Conservation (phyloP, 768 basidiomycete species). For the Pholiota molesta region DNA sequence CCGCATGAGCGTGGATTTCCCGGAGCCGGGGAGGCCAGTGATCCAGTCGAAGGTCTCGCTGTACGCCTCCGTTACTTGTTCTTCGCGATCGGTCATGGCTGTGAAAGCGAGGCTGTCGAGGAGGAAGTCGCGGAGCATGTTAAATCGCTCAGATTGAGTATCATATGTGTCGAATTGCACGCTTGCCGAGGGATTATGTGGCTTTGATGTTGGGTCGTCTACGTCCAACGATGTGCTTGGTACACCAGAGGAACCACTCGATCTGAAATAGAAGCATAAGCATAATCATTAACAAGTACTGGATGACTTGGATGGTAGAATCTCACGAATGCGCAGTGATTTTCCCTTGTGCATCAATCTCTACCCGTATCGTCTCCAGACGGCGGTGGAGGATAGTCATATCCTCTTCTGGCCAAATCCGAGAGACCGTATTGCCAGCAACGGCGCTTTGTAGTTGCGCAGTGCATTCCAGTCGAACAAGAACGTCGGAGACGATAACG, state of each 20-base stretch:
- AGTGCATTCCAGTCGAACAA: constrained; percentile 6
- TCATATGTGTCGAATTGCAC: background rate
- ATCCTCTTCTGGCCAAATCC: constrained; percentile 10
- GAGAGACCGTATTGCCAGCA: background rate
- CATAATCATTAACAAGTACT: too few species aligned
- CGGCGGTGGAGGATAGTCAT: constrained; percentile 4
- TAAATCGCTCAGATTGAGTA: constrained; percentile 9
- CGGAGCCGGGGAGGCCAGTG: constrained; percentile 10
- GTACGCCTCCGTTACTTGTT: constrained; percentile 16
- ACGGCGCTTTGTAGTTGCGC: background rate
- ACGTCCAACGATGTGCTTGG: background rate
- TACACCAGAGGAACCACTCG: background rate
- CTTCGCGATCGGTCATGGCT: constrained; percentile 14
- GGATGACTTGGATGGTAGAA: background rate
- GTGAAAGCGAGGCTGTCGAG: constrained; percentile 14
- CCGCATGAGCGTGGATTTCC: constrained; percentile 15
- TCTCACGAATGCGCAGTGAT: background rate
- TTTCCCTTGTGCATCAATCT: constrained; percentile 3
- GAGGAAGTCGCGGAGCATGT: constrained; percentile 14
- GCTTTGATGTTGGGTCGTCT: background rate
- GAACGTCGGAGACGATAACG: constrained; percentile 6
- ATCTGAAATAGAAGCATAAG: background rate
- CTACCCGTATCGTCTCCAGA: constrained; percentile 4
- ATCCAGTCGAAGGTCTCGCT: constrained; percentile 17
- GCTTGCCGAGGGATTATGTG: background rate